phyloP scores from a whole-genome alignment of 345 rosid genomes.

The Cardiospermum halicacabum region DNA sequence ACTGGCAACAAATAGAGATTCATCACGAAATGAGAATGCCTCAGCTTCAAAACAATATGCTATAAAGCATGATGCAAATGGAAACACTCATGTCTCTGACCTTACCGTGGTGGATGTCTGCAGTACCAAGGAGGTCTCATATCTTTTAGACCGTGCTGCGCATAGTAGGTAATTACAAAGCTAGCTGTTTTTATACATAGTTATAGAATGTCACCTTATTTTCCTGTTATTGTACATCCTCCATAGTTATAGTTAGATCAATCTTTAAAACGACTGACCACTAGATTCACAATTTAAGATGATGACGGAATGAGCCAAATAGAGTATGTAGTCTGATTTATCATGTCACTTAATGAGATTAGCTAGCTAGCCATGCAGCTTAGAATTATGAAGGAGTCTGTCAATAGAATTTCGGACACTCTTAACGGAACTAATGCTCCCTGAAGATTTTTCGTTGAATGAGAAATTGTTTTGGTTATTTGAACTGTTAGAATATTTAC shows the following conservation, averaged over 20 bases:
- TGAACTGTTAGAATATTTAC: background rate
- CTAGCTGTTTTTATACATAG: slow-evolving; percentile 4
- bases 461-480: background rate
- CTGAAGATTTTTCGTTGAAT: background rate
- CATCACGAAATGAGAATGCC: slow-evolving; percentile 47
- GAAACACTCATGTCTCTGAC: slow-evolving; percentile 74
- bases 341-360: background rate
- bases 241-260: background rate
- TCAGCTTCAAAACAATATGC: slow-evolving; percentile 50
- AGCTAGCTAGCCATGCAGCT: background rate
- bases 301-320: background rate
- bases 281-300: background rate
- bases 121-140: slow-evolving; percentile 63
- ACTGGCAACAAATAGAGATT: slow-evolving; percentile 61
- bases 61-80: slow-evolving; percentile 75
- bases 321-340: background rate
- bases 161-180: slow-evolving; percentile 54
- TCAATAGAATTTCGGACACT: background rate
- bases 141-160: slow-evolving; percentile 76
- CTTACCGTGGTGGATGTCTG: slow-evolving; percentile 73
- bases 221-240: background rate
- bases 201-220: background rate
- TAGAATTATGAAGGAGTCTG: background rate
- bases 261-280: background rate
- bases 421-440: background rate